Base-by-base conservation (phyloP, 2,329 filamentous ascomycete genomes). In the Ophiocordyceps robertsii region DNA sequence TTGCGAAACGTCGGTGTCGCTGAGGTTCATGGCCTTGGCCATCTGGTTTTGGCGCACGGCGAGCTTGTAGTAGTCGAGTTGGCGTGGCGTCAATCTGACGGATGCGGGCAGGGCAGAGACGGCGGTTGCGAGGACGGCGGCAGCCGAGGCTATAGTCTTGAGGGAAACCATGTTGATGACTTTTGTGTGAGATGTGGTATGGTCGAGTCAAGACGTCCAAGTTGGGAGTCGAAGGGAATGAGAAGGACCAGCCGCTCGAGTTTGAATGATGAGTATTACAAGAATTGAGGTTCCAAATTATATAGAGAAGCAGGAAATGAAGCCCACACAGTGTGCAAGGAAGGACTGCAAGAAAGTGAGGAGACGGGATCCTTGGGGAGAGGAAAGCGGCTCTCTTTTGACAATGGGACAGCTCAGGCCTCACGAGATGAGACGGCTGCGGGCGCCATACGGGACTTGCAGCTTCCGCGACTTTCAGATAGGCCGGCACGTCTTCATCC, bases 1-100 rank as follows among this genome's bases (percentile, higher is more conserved):
- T 58, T 77, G 71, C 37, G 77, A 60, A 49, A 77, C 75, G 47
- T 75, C 73, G 27, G 71, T 59, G 50, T 77, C 73, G 12, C 58
- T 62, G 36, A 75, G 59, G 27, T 70, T 70, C 3, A 63, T 55
- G 12, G 66, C 65, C 8, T 61, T 61, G 4, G 68, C 70, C 4
- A 64, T 65, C 6, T 62, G 64, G 47, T 70, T 70, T 54, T 74
- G 72, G 41, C 71, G 68, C 58, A 65, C 72, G 46, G 66, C 61
- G 40, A 68, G 51, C 42, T 63, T 56, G 55, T 69, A 67, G 48
- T 74, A 65, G 51, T 63, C 55, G 49, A 66, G 55, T 54, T 74
- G 69, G 43, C 57, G 53, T 31, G 51, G 46, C n/a, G 57, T 66
- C 46, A 75, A 55, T 56, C 61, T 67, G 33, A 63, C 63, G 27